Conservation (phyloP, 768 basidiomycete species). For the Boletus rufocinnamomeus region DNA sequence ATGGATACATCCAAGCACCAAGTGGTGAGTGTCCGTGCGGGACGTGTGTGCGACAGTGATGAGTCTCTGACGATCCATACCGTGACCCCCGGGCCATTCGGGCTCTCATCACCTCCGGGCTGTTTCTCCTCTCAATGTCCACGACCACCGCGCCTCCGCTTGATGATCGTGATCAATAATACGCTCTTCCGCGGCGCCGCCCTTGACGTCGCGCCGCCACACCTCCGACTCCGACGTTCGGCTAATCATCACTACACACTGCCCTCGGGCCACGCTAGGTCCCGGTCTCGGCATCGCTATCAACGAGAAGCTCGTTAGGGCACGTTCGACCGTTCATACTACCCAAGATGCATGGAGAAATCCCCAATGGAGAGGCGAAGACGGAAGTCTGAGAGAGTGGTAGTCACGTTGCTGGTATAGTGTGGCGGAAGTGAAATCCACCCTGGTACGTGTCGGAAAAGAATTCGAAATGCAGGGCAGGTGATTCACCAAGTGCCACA, state of each 20-base stretch:
- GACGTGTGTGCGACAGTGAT: not conserved
- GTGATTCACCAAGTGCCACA: not conserved
- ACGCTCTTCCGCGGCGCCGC: not conserved
- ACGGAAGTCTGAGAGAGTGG: constrained; percentile 59
- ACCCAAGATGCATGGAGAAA: constrained; percentile 24
- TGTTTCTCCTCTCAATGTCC: not conserved
- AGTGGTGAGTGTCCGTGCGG: constrained; percentile 32
- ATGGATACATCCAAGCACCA: constrained; percentile 51
- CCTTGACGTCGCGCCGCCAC: not conserved
- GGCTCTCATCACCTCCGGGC: constrained; percentile 1
- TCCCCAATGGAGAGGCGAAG: constrained; percentile 55
- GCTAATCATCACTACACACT: constrained; percentile 1
- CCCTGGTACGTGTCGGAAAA: not conserved
- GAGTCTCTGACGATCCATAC: constrained; percentile 1
- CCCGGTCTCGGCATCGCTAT: constrained; percentile 64
- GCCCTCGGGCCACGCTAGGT: constrained; percentile 33
- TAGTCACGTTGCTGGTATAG: constrained; percentile 16
- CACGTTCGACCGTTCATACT: constrained; percentile 19
- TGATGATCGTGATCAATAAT: not conserved
- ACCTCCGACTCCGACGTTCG: constrained; percentile 5
- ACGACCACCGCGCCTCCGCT: not conserved
- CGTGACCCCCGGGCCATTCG: not conserved
- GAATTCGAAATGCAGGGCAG: constrained; percentile 1
- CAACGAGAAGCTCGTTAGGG: constrained; percentile 55
- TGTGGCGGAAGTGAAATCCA: not conserved